Conservation (phyloP, 106 monocot species). For the Dendrobium catenatum region DNA sequence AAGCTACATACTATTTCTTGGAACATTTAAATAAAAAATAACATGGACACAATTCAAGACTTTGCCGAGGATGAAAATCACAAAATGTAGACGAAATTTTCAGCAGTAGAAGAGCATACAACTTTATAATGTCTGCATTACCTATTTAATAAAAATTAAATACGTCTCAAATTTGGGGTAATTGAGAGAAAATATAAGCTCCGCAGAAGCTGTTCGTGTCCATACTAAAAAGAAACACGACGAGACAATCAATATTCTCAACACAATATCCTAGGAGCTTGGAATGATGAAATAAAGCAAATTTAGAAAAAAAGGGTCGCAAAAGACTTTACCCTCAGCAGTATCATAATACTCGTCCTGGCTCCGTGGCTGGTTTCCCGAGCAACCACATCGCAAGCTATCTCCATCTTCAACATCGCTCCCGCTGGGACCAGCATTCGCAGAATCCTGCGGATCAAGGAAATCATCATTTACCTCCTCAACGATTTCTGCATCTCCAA, state of each 20-base stretch:
- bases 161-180: not conserved
- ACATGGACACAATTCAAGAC: not conserved
- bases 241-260: not conserved
- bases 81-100: not conserved
- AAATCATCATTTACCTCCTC: not conserved
- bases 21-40: too few relatives aligned
- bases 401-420: conserved; percentile 2
- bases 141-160: not conserved
- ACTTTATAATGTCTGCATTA: not conserved
- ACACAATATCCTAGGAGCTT: not conserved
- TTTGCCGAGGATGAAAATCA: not conserved
- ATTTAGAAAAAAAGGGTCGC: not conserved
- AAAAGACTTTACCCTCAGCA: conserved; percentile 5
- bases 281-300: not conserved
- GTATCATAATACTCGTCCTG: conserved; percentile 11
- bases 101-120: not conserved
- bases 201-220: not conserved
- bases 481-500: not conserved
- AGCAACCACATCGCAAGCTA: too few relatives aligned
- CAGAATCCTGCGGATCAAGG: not conserved
- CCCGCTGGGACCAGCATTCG: not conserved
- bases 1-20: too few relatives aligned
- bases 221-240: not conserved
- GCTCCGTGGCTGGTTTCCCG: not conserved
- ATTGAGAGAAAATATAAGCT: not conserved